phyloP scores from a whole-genome alignment of 2,329 filamentous ascomycete genomes.

The Beauveria australis region DNA sequence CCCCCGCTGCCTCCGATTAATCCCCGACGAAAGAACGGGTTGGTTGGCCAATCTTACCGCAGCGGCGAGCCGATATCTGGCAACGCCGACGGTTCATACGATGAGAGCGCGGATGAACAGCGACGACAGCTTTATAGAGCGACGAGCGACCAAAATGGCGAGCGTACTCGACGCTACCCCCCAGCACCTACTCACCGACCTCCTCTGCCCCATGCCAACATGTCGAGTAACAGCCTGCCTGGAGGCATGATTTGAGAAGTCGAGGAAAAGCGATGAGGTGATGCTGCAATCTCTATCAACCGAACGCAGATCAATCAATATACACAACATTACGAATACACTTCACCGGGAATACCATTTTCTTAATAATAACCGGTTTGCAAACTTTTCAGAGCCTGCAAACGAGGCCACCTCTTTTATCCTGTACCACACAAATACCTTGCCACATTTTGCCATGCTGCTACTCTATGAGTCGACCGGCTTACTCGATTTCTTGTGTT shows the following conservation, averaged over 20 bases:
- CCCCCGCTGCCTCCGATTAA: constrained; percentile 53
- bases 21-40: constrained; percentile 41
- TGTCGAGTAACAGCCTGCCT: constrained; percentile 26
- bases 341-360: not conserved
- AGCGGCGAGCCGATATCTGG: constrained; percentile 24
- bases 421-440: not conserved
- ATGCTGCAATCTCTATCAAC: not conserved
- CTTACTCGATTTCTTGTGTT: not conserved
- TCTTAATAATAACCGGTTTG: constrained; percentile 3
- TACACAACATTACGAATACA: constrained; percentile 3
- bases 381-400: not conserved
- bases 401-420: constrained; percentile 5
- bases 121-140: constrained; percentile 36
- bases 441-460: not conserved
- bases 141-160: constrained; percentile 30
- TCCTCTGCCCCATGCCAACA: constrained; percentile 19
- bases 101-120: constrained; percentile 18
- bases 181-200: constrained; percentile 19
- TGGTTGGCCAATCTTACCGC: constrained; percentile 28
- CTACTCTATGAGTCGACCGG: not conserved
- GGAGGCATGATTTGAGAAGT: constrained; percentile 38
- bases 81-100: constrained; percentile 21
- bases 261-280: not conserved
- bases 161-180: constrained; percentile 20
- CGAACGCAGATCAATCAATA: not conserved